Evolutionary conservation across 2,329 filamentous ascomycete genomes (phyloP).

Genomic region (Madurella mycetomatis): DNA sequence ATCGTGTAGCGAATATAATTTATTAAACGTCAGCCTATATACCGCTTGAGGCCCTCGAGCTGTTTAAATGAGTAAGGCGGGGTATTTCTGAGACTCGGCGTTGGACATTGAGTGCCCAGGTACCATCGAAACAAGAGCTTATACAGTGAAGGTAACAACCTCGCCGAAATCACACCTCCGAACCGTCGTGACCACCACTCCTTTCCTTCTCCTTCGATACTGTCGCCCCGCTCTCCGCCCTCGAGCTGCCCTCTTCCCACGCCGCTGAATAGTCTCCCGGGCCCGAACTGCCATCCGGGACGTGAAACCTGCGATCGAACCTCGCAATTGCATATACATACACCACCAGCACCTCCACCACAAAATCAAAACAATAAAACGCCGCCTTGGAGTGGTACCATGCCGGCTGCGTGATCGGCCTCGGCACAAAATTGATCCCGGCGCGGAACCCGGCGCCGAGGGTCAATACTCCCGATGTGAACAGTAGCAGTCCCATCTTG

Average conservation of each 20-base stretch:
- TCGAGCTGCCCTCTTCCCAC: neutral
- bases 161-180: neutral
- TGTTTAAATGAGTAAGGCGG: too few species aligned
- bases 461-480: slow-evolving; percentile 55
- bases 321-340: slow-evolving; percentile 61
- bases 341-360: slow-evolving; percentile 68
- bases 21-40: too few species aligned
- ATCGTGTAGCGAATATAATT: too few species aligned
- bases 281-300: slow-evolving; percentile 63
- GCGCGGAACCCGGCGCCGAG: slow-evolving; percentile 67
- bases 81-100: too few species aligned
- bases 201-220: neutral
- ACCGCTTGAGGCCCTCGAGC: too few species aligned
- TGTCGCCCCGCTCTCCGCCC: neutral
- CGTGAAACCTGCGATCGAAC: slow-evolving; percentile 69
- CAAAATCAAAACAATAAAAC: slow-evolving; percentile 79
- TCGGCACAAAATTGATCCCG: slow-evolving; percentile 52
- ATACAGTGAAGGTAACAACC: neutral
- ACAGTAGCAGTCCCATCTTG: slow-evolving; percentile 61
- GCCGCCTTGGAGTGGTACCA: slow-evolving; percentile 67
- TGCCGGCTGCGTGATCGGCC: slow-evolving; percentile 50
- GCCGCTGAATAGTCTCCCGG: slow-evolving; percentile 45
- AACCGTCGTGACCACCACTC: neutral
- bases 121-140: too few species aligned
- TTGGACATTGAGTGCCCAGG: too few species aligned